Evolutionary conservation across 2,329 filamentous ascomycete genomes (phyloP).

Genomic region (Diaporthe caulivora): DNA sequence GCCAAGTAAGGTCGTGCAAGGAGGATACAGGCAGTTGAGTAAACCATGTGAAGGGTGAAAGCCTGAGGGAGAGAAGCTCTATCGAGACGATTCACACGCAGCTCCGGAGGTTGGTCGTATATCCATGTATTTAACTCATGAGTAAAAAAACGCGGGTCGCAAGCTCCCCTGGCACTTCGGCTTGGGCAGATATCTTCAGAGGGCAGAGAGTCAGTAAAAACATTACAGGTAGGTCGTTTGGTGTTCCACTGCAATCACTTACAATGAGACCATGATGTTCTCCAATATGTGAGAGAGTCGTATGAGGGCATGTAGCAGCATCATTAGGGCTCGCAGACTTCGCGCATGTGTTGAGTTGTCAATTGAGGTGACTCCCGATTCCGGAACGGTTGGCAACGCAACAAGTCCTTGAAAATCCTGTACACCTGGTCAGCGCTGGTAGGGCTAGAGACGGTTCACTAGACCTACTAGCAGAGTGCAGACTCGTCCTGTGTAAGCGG

Average conservation of each 20-base stretch:
- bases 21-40: neutral
- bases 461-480: neutral
- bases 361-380: neutral
- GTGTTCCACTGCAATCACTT: neutral
- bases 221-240: neutral
- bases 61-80: neutral
- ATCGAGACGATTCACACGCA: neutral
- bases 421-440: neutral
- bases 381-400: neutral
- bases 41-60: conserved; percentile 1
- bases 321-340: neutral
- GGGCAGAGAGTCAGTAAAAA: neutral
- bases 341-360: neutral
- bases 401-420: neutral
- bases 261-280: neutral
- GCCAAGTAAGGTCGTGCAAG: neutral
- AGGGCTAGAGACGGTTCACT: neutral
- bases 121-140: neutral
- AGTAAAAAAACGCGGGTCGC: neutral
- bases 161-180: neutral
- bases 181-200: neutral
- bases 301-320: neutral
- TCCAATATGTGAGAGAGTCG: neutral
- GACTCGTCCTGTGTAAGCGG: neutral
- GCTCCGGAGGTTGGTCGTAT: neutral